Evolutionary conservation across 2,329 filamentous ascomycete species (phyloP).

Genomic region (Xylaria multiplex): DNA sequence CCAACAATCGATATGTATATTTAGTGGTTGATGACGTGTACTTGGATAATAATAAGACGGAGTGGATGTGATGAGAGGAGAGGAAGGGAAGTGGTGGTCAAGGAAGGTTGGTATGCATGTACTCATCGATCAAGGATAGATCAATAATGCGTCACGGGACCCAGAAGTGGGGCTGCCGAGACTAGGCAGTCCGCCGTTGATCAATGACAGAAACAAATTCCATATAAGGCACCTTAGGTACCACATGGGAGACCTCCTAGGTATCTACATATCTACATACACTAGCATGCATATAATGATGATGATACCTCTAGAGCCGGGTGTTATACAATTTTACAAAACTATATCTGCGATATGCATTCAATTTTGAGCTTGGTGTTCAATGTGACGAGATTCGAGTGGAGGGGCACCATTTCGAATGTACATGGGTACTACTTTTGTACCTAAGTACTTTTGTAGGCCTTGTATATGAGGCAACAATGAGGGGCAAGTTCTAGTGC

Average conservation of each 20-base stretch:
- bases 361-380: no score
- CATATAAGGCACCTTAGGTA: no score
- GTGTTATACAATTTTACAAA: background rate
- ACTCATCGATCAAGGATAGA: background rate
- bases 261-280: no score
- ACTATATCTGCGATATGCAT: no score
- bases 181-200: background rate
- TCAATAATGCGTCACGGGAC: background rate
- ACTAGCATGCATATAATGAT: no score
- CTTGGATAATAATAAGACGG: constrained; percentile 7
- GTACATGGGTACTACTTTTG: background rate
- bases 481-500: constrained; percentile 4
- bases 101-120: background rate
- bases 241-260: no score
- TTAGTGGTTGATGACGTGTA: background rate
- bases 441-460: background rate
- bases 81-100: constrained; percentile 12
- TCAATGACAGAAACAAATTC: background rate
- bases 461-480: background rate
- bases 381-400: no score
- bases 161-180: constrained; percentile 15
- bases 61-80: background rate
- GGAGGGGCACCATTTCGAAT: background rate
- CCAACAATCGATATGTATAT: background rate
- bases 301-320: background rate